Conservation (phyloP, 2,329 filamentous ascomycete genomes). For the Sphaceloma murrayae region DNA sequence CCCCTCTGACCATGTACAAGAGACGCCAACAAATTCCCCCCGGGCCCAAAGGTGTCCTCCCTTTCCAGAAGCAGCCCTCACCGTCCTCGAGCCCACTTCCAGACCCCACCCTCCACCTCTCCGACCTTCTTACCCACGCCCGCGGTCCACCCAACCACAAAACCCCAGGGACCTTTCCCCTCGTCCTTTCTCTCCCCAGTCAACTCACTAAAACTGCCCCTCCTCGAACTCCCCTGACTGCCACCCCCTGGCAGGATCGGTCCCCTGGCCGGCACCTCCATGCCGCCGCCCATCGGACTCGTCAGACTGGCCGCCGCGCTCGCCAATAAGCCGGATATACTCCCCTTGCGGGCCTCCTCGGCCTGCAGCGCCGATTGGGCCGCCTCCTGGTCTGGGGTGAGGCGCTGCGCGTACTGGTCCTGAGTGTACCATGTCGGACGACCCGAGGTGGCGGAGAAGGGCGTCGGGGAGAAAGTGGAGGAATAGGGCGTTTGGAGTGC, state of each 20-base stretch:
- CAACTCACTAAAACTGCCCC: slow-evolving; percentile 6
- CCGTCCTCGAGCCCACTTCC: slow-evolving; percentile 8
- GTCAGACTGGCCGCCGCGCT: background rate
- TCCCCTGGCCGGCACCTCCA: background rate
- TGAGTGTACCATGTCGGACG: slow-evolving; percentile 4
- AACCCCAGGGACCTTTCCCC: slow-evolving; percentile 1
- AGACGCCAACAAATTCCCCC: too few relatives aligned
- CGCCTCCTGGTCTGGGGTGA: background rate
- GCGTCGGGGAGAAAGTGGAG: slow-evolving; percentile 7
- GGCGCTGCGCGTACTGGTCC: background rate
- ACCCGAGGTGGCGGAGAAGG: background rate
- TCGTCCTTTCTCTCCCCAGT: background rate
- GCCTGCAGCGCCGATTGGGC: background rate
- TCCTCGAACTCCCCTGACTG: background rate
- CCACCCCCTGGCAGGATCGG: slow-evolving; percentile 1
- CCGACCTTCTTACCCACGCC: slow-evolving; percentile 1
- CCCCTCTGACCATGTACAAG: too few relatives aligned
- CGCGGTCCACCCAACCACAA: background rate
- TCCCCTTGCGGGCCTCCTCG: background rate
- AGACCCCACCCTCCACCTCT: background rate
- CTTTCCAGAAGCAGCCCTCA: background rate
- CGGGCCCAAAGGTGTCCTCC: too few relatives aligned
- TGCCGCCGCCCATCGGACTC: background rate
- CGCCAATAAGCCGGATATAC: background rate
- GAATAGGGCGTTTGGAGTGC: background rate